Evolutionary conservation across 768 basidiomycete genomes (phyloP).

Genomic region (Tulasnella sp.): DNA sequence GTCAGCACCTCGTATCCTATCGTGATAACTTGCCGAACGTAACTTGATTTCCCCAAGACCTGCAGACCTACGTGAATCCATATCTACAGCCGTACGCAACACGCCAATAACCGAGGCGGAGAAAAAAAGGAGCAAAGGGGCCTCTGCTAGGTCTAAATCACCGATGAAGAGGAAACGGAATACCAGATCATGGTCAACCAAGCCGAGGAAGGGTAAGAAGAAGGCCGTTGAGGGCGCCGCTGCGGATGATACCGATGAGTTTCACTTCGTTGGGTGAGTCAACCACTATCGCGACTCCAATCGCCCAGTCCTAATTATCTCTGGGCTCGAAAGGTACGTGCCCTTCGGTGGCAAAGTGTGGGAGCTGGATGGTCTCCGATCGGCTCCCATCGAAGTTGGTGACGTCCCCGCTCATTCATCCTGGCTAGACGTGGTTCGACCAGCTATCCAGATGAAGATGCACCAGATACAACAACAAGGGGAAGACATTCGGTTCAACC

Average conservation of each 20-base stretch:
- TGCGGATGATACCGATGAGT: constrained; percentile 31
- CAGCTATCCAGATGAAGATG: constrained; percentile 53
- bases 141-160: constrained; percentile 24
- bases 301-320: not conserved
- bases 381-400: constrained; percentile 53
- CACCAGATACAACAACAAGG: constrained; percentile 29
- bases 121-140: constrained; percentile 26
- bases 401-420: constrained; percentile 30
- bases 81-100: constrained; percentile 36
- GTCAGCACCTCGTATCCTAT: constrained; percentile 25
- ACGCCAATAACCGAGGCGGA: constrained; percentile 36
- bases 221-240: constrained; percentile 23
- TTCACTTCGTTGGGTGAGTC: constrained; percentile 55
- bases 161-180: constrained; percentile 31
- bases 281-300: not conserved
- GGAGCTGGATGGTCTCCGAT: constrained; percentile 57
- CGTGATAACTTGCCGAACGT: not conserved
- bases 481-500: constrained; percentile 45
- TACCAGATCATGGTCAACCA: constrained; percentile 11
- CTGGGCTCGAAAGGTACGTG: constrained; percentile 22
- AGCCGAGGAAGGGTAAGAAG: constrained; percentile 23
- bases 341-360: constrained; percentile 54
- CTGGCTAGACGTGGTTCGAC: constrained; percentile 56
- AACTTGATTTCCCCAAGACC: constrained; percentile 33
- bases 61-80: constrained; percentile 45